Evolutionary conservation across 208 protist genomes (phyloP).

Genomic region (Acanthamoeba healyi): DNA sequence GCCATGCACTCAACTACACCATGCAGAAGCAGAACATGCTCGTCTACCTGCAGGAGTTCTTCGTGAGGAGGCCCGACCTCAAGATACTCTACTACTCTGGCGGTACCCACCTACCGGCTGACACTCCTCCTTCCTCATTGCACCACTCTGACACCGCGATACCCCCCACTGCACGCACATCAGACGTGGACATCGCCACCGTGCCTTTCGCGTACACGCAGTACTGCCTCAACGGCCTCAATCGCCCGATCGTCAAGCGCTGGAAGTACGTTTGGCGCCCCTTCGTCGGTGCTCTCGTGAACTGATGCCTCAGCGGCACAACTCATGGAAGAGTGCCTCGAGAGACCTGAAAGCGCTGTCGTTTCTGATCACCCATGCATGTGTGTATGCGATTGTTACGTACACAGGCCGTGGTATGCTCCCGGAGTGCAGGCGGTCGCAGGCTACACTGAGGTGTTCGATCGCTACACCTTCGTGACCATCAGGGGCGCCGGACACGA

Average conservation of each 20-base stretch:
- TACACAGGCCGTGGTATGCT: background rate
- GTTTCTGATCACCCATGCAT: background rate
- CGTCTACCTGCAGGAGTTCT: slow-evolving; percentile 32
- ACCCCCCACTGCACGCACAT: no score
- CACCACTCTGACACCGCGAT: background rate
- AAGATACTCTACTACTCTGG: slow-evolving; percentile 60
- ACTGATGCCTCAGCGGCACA: no score
- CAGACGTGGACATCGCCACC: slow-evolving; percentile 66
- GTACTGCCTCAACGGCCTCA: slow-evolving; percentile 16
- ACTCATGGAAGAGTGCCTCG: no score
- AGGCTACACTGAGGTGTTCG: slow-evolving; percentile 55
- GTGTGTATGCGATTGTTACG: no score
- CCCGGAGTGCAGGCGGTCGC: background rate
- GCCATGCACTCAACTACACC: background rate
- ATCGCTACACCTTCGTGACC: slow-evolving; percentile 64
- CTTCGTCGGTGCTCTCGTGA: background rate
- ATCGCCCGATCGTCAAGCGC: slow-evolving; percentile 36
- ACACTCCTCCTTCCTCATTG: background rate
- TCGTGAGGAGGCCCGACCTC: slow-evolving; percentile 12
- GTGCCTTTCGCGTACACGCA: slow-evolving; percentile 70
- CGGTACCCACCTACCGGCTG: background rate
- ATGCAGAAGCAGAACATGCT: slow-evolving; percentile 55
- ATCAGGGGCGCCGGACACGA: slow-evolving; percentile 69
- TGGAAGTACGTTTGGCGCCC: slow-evolving; percentile 6
- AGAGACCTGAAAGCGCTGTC: no score